Base-by-base conservation (phyloP, 2,329 filamentous ascomycete genomes). In the Oidium heveae region DNA sequence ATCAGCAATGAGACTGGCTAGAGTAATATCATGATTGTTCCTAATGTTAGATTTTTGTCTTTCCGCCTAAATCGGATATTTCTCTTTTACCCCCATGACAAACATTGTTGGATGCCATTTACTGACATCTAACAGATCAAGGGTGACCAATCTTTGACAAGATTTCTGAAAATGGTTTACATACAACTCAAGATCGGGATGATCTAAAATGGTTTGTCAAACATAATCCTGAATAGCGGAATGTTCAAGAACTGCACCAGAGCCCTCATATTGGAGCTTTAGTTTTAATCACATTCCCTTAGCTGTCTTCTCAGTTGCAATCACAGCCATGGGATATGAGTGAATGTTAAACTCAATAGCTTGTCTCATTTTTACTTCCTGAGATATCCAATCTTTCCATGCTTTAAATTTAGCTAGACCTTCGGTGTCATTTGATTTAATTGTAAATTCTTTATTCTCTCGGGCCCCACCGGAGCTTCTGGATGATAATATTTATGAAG, bases 301-400 rank as follows among this genome's bases (percentile, higher is more conserved):
- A 20, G 46, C 46, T n/a, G 46, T 13, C 32, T 32, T 50, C 24
- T 32, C 46, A 50, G 46, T 50, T 18, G 46, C 22, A 33, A 50
- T 50, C 24, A 50, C 46, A 28, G 46, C 46, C 46, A 50, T 32
- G 10, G 46, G 46, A 20, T 22, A 12, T n/a, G 46, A 22, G 20
- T 50, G 20, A 28, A 50, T 13, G 46, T 50, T 50, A n/a, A 51
- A 34, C 28, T 51, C 47, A 51, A 51, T 51, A 22, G 22, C 24
- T 34, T 51, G 47, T 22, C 47, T 51, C 47, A 51, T 51, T 22
- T 51, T 51, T 51, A 28, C 47, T 22, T 51, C 47, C 28, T 51
- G 47, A 18, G 46, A n/a, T 3, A 51, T 28, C 47, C 47, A 50
- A 28, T 50, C 46, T 50, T 50, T 50, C 46, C 46, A 32, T n/a